These are phyloP conservation scores for Amanita exitialis DNA, from an alignment of 768 basidiomycete species.

Conservation along the genomic window DNA sequence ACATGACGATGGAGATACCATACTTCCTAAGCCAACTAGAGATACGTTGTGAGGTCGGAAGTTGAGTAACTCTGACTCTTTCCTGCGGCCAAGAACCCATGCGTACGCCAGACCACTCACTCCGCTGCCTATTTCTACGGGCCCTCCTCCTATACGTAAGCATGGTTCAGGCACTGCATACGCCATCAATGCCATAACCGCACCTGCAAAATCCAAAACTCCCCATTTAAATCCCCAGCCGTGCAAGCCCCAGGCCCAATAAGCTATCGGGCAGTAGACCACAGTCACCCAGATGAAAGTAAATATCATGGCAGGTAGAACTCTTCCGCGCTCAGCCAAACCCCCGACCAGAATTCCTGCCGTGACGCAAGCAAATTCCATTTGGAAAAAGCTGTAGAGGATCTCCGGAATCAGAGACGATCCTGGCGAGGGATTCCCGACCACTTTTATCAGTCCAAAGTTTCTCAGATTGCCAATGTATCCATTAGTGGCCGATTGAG, in stretches of 20 bases:
- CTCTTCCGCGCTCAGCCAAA: slow-evolving; percentile 78
- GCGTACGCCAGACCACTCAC: slow-evolving; percentile 80
- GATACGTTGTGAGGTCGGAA: slow-evolving; percentile 88
- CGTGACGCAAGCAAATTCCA: slow-evolving; percentile 81
- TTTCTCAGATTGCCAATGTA: slow-evolving; percentile 74
- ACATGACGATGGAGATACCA: slow-evolving; percentile 10
- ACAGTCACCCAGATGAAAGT: slow-evolving; percentile 80
- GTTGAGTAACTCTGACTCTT: slow-evolving; percentile 60
- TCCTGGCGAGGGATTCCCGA: slow-evolving; percentile 65
- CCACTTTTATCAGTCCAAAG: slow-evolving; percentile 68
- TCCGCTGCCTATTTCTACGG: slow-evolving; percentile 83
- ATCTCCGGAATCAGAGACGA: slow-evolving; percentile 75
- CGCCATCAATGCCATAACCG: slow-evolving; percentile 1
- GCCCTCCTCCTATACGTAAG: slow-evolving; percentile 54
- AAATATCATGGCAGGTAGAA: slow-evolving; percentile 75
- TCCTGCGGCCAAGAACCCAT: slow-evolving; percentile 77
- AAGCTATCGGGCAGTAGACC: slow-evolving; percentile 83
- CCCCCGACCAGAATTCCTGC: slow-evolving; percentile 70
- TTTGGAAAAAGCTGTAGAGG: slow-evolving; percentile 80
- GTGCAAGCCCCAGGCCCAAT: slow-evolving; percentile 72
- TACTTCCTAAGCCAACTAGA: slow-evolving; percentile 69
- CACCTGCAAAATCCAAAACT: slow-evolving; percentile 81
- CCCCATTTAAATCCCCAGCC: slow-evolving; percentile 87
- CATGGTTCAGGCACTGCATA: neutral
- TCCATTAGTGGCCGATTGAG: slow-evolving; percentile 61